Conservation (phyloP, 1,284 basidiomycete genomes). For the Cryptococcus wingfieldii region DNA sequence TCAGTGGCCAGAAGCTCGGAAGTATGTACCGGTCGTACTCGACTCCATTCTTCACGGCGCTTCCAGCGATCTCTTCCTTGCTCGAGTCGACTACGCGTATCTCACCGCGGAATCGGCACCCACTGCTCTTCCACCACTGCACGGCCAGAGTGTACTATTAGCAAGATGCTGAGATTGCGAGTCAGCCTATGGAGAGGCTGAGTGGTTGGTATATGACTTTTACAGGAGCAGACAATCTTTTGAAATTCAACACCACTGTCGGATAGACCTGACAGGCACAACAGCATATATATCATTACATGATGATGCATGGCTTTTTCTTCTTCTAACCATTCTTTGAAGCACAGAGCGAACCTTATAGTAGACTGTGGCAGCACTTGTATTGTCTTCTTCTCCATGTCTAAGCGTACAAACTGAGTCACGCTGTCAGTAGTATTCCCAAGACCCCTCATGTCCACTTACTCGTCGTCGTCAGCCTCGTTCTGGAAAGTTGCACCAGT, state of each 20-base stretch:
- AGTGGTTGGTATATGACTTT: constrained; percentile 21
- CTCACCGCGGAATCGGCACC: constrained; percentile 2
- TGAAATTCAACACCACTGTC: not conserved
- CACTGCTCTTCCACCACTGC: constrained; percentile 7
- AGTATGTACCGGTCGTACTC: constrained; percentile 21
- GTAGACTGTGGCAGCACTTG: constrained; percentile 1
- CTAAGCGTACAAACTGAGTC: constrained; percentile 25
- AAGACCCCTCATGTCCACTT: constrained; percentile 6
- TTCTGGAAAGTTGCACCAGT: constrained; percentile 45
- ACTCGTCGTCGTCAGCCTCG: constrained; percentile 50
- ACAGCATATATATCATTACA: not conserved
- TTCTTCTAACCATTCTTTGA: not conserved
- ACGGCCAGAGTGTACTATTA: not conserved
- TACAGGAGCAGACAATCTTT: not conserved
- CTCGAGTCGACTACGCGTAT: constrained; percentile 15
- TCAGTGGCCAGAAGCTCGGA: constrained; percentile 35
- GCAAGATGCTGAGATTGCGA: not conserved
- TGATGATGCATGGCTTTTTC: constrained; percentile 11
- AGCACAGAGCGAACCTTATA: not conserved
- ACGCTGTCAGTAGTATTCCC: not conserved
- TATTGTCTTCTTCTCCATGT: not conserved
- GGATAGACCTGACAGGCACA: not conserved
- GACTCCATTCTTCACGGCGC: constrained; percentile 1
- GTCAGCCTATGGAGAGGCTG: constrained; percentile 7
- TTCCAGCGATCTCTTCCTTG: constrained; percentile 4